phyloP scores from a whole-genome alignment of 1,284 basidiomycete genomes.

The Phellopilus nigrolimitatus region DNA sequence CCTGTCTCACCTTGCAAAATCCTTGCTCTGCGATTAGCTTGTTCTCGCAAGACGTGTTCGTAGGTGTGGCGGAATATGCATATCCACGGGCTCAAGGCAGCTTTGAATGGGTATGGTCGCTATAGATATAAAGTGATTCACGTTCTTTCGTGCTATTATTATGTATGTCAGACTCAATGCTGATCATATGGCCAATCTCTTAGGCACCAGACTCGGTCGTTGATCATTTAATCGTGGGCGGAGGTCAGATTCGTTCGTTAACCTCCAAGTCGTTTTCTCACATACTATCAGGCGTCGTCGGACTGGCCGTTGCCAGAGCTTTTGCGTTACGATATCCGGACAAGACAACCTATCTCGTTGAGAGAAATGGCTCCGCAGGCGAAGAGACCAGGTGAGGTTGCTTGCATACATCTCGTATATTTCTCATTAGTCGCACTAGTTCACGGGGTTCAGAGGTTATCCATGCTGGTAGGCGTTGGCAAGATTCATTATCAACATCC shows the following conservation, averaged over 20 bases:
- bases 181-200: neutral
- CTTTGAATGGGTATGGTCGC: constrained; percentile 56
- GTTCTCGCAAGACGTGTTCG: too few species aligned
- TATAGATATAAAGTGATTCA: constrained; percentile 68
- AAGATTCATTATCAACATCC: neutral
- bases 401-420: neutral
- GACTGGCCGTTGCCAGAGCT: constrained; percentile 81
- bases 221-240: constrained; percentile 93
- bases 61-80: too few species aligned
- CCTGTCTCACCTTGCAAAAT: too few species aligned
- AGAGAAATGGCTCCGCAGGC: constrained; percentile 69
- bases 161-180: too few species aligned
- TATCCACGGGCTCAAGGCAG: constrained; percentile 50
- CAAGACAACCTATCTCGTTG: constrained; percentile 81
- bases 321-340: constrained; percentile 64
- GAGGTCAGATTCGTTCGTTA: constrained; percentile 47
- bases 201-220: constrained; percentile 69
- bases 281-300: constrained; percentile 64
- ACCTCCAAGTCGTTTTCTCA: neutral
- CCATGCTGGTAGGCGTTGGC: constrained; percentile 65
- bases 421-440: constrained; percentile 35
- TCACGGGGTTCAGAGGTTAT: constrained; percentile 96
- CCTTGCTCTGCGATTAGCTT: too few species aligned
- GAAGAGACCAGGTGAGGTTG: constrained; percentile 74
- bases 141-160: too few species aligned